Percentiles rank a stretch among this genome's conserved stretches.
phyloP scores from a whole-genome alignment of 306 rosid genomes.

The Trichosanthes cucumerina region DNA sequence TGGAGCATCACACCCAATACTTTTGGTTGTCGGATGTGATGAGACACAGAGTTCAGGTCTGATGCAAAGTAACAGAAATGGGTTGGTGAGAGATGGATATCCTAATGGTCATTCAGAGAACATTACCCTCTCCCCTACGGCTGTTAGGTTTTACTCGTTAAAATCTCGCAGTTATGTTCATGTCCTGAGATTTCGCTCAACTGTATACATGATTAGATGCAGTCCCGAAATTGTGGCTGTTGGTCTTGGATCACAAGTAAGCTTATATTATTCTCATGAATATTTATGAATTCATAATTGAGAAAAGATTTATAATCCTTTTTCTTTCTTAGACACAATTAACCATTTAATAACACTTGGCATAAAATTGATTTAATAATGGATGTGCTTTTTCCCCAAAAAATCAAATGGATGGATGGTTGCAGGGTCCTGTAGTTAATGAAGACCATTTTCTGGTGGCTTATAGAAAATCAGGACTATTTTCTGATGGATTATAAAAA shows the following conservation, averaged over 20 bases:
- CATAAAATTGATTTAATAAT: background rate
- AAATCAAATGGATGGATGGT: background rate
- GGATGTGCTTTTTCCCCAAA: background rate
- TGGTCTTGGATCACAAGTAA: constrained; percentile 93
- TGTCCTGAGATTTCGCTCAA: constrained; percentile 87
- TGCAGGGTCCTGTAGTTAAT: constrained; percentile 5
- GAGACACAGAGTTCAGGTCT: constrained; percentile 60
- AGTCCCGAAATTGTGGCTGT: constrained; percentile 84
- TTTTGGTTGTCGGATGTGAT: constrained; percentile 87
- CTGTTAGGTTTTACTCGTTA: constrained; percentile 87
- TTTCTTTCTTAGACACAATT: background rate
- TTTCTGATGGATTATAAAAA: background rate
- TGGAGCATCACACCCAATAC: constrained; percentile 76
- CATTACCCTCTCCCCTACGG: constrained; percentile 56
- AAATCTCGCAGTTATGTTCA: constrained; percentile 79
- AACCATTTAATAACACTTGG: background rate
- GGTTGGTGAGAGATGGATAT: constrained; percentile 47
- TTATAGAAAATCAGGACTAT: background rate
- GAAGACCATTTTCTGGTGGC: background rate
- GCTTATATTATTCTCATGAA: constrained; percentile 18
- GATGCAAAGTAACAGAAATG: constrained; percentile 48
- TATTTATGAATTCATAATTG: background rate
- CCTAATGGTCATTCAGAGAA: constrained; percentile 45
- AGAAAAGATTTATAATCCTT: background rate
- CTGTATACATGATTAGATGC: constrained; percentile 92